Base-by-base conservation (phyloP, 805 yeast species). In the Metschnikowia borealis region DNA sequence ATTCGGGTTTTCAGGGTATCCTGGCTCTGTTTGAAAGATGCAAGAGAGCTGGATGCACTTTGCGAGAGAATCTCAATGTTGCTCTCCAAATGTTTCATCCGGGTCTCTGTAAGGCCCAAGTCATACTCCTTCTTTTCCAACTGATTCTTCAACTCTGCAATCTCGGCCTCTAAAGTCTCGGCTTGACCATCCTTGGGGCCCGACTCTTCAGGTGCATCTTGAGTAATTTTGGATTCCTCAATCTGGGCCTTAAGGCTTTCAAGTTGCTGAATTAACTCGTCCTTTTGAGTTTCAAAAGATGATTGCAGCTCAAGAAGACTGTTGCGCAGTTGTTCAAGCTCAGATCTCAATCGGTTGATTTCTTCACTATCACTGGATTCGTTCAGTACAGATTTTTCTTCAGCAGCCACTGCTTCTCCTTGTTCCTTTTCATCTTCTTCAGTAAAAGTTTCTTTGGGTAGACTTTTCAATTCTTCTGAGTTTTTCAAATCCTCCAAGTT, bases 51-150 rank as follows among this genome's bases (percentile, higher is more conserved):
- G 17, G 50, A 46, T 6, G 55, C 53, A 15, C 48, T 52, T 21
- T 52, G 54, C 3, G 56, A 49, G 14, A 55, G 55, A 11, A 52
- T 50, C 40, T 55, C 57, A 5, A 55, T 55, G 26, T 53, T 55
- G 31, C 48, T 47, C 47, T 51, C 56, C 11, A 50, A 49, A 29
- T 51, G 56, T 20, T 38, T 46, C 41, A 60, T 46, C 32, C 62
- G 54, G 3, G 47, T 47, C 11, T 50, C 52, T 6, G 56, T 32
- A 2, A 48, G 32, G 6, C 51, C 54, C 4, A 62, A 38, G 18
- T 59, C 62, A 7, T 54, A 31, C 50, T 55, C 29, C 48, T 60
- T 47, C 31, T 47, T 31, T 38, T 50, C 41, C 17, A 44, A 55
- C 52, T 39, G 67, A 58, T 26, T 54, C 59, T 46, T 48, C 13